Conservation (phyloP, 192 early-diverging fungal species). For the Glomus cerebriforme region DNA sequence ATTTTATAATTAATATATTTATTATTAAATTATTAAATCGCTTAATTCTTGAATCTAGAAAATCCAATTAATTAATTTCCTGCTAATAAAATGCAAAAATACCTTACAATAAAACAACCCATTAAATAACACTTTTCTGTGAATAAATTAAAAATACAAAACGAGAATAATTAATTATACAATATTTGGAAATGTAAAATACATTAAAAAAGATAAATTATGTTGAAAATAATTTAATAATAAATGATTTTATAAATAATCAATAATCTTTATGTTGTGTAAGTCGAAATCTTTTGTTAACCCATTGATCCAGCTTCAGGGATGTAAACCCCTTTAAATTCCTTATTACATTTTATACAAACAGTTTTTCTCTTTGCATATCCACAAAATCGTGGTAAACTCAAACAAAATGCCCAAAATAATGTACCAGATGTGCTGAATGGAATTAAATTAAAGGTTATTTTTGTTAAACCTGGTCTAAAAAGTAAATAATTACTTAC, state of each 20-base stretch:
- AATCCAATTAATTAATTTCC: too few relatives aligned
- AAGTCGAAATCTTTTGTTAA: not conserved
- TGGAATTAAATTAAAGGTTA: not conserved
- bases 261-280: too few relatives aligned
- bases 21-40: too few relatives aligned
- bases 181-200: too few relatives aligned
- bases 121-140: too few relatives aligned
- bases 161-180: too few relatives aligned
- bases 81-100: too few relatives aligned
- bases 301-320: constrained; percentile 22
- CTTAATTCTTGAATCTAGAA: too few relatives aligned
- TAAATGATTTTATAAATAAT: too few relatives aligned
- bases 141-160: not conserved
- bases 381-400: constrained; percentile 28
- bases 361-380: constrained; percentile 30
- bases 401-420: constrained; percentile 31
- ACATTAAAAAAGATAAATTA: not conserved
- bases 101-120: too few relatives aligned
- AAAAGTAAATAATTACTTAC: constrained; percentile 7
- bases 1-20: too few relatives aligned
- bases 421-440: constrained; percentile 21
- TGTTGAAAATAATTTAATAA: not conserved
- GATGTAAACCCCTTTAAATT: constrained; percentile 14
- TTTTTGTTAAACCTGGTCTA: not conserved
- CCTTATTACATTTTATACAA: constrained; percentile 26